Percentiles rank a stretch among this genome's conserved stretches.
phyloP scores from a whole-genome alignment of 202 grass and related monocot genomes.

The Dendrocalamus latiflorus region DNA sequence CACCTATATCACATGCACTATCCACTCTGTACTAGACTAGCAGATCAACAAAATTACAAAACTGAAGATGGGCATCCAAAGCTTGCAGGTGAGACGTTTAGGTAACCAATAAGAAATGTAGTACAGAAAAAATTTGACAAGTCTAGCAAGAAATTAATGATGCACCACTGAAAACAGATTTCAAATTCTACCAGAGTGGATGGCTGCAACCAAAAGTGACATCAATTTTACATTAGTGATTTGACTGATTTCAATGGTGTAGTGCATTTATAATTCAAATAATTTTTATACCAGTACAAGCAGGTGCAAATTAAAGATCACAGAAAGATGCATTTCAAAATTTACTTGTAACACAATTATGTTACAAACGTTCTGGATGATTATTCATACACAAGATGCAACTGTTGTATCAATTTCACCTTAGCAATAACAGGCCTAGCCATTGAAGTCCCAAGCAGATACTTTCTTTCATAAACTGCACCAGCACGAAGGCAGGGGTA shows the following conservation, averaged over 20 bases:
- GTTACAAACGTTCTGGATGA: neutral
- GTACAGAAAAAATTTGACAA: neutral
- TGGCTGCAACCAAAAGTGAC: neutral
- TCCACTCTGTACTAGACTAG: neutral
- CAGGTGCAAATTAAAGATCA: neutral
- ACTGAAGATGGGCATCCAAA: neutral
- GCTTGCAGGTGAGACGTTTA: neutral
- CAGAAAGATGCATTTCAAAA: neutral
- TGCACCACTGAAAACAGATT: neutral
- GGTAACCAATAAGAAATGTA: neutral
- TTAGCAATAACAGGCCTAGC: constrained; percentile 97
- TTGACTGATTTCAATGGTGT: neutral
- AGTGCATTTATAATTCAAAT: neutral
- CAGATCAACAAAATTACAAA: neutral
- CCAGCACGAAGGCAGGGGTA: constrained; percentile 86
- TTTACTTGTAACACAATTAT: neutral
- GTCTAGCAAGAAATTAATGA: neutral
- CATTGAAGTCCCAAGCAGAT: constrained; percentile 96
- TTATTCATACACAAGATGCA: neutral
- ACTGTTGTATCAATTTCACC: constrained; percentile 35
- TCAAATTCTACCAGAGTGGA: neutral
- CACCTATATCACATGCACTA: neutral
- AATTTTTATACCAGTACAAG: neutral
- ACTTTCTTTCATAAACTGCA: constrained; percentile 97
- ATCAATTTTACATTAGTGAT: neutral